Percentiles rank a stretch among this genome's conserved stretches.
These are phyloP conservation scores for Corylus avellana DNA, from an alignment of 306 rosid genomes.

Conservation along the genomic window DNA sequence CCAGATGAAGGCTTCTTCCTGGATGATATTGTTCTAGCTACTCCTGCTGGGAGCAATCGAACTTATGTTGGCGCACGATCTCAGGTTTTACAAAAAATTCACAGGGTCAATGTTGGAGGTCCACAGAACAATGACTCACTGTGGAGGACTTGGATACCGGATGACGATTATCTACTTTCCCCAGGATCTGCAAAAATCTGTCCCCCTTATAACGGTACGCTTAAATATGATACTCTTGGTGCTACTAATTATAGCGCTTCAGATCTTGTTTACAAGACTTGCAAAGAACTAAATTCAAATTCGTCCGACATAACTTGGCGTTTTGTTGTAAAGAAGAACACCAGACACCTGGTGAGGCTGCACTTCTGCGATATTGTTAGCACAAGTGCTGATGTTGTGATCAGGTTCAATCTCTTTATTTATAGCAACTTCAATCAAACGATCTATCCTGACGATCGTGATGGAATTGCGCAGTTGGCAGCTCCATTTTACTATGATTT, in stretches of 20 bases:
- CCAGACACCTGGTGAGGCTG: slow-evolving; percentile 32
- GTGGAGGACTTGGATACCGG: slow-evolving; percentile 39
- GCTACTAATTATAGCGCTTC: slow-evolving; percentile 19
- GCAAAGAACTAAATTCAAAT: not conserved
- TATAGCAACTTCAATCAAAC: not conserved
- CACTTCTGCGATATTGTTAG: slow-evolving; percentile 40
- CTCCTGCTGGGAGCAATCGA: not conserved
- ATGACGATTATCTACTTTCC: slow-evolving; percentile 26
- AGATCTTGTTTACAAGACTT: slow-evolving; percentile 27
- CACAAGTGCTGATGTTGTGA: rapidly evolving
- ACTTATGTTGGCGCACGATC: not conserved
- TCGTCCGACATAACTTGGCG: slow-evolving; percentile 32
- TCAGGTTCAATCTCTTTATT: not conserved
- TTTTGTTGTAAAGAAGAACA: slow-evolving; percentile 28
- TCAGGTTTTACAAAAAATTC: slow-evolving; percentile 17
- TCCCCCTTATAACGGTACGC: rapidly evolving
- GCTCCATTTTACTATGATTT: slow-evolving; percentile 14
- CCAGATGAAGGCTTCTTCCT: slow-evolving; percentile 9
- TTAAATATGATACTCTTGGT: not conserved
- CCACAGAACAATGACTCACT: slow-evolving; percentile 3
- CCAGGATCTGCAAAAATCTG: not conserved
- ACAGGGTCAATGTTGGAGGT: slow-evolving; percentile 47
- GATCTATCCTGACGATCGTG: rapidly evolving
- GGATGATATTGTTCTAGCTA: rapidly evolving
- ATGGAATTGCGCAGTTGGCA: rapidly evolving